Percentiles rank a stretch among this genome's conserved stretches.
These are phyloP conservation scores for Trichodelitschia bisporula DNA, from an alignment of 495 filamentous ascomycete species.

Conservation along the genomic window DNA sequence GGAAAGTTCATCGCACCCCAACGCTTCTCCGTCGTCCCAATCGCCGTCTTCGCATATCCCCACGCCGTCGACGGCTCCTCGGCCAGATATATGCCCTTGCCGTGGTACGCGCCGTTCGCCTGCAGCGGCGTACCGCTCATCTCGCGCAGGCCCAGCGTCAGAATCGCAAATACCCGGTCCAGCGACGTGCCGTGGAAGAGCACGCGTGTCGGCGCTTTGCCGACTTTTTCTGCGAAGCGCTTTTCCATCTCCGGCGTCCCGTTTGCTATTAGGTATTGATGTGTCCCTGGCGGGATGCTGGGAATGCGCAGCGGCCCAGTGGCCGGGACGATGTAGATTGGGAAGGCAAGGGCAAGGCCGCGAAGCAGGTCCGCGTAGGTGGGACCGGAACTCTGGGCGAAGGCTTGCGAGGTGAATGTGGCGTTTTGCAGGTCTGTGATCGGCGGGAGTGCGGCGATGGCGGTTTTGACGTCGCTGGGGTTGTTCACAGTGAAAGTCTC, in stretches of 20 bases:
- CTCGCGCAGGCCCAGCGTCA: slow-evolving; percentile 11
- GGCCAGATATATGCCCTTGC: slow-evolving; percentile 14
- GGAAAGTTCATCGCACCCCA: slow-evolving; percentile 10
- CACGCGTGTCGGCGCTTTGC: too few relatives aligned
- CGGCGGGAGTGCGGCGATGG: too few relatives aligned
- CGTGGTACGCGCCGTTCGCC: slow-evolving; percentile 11
- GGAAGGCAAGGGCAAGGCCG: too few relatives aligned
- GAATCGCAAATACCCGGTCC: slow-evolving; percentile 12
- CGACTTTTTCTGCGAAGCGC: too few relatives aligned
- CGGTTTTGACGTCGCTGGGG: too few relatives aligned
- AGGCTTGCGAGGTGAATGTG: too few relatives aligned
- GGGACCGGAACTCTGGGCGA: too few relatives aligned
- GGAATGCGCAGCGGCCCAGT: slow-evolving; percentile 9
- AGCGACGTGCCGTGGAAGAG: slow-evolving; percentile 16
- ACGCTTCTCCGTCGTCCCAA: too few relatives aligned
- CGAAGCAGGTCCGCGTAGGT: too few relatives aligned
- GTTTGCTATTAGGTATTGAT: slow-evolving; percentile 16
- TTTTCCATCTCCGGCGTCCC: slow-evolving; percentile 9
- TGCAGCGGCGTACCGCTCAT: slow-evolving; percentile 9
- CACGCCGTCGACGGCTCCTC: slow-evolving; percentile 11
- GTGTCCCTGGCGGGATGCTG: slow-evolving; percentile 9
- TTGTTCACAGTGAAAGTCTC: too few relatives aligned
- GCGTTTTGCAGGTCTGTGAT: too few relatives aligned
- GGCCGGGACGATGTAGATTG: slow-evolving; percentile 12
- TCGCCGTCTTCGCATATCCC: slow-evolving; percentile 4